Conservation (phyloP, 2,329 filamentous ascomycete genomes). For the Scedosporium aurantiacum region DNA sequence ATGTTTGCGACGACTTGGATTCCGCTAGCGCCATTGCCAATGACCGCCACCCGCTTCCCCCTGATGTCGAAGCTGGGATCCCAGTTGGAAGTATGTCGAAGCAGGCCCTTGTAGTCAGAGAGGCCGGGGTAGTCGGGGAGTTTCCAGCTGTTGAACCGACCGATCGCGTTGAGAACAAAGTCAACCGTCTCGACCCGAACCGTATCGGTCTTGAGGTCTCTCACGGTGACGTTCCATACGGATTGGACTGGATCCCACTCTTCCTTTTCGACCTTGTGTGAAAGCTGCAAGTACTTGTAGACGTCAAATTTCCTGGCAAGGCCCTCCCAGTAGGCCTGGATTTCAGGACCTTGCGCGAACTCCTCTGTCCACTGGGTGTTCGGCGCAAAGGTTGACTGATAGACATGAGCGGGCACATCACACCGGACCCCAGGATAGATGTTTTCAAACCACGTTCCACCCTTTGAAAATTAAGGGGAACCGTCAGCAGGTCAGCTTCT, state of each 20-base stretch:
- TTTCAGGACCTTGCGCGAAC: constrained; percentile 57
- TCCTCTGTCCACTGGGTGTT: constrained; percentile 60
- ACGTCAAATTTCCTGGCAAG: constrained; percentile 54
- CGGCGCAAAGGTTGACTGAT: constrained; percentile 56
- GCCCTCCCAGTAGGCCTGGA: constrained; percentile 53
- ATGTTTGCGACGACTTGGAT: constrained; percentile 46
- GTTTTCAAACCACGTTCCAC: constrained; percentile 44
- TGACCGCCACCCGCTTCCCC: constrained; percentile 43
- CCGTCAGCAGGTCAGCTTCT: not conserved
- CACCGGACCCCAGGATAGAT: constrained; percentile 55
- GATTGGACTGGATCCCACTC: constrained; percentile 41
- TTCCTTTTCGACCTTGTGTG: constrained; percentile 42
- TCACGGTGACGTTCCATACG: constrained; percentile 43
- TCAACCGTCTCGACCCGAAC: constrained; percentile 39
- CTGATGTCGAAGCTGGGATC: constrained; percentile 35
- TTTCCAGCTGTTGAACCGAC: constrained; percentile 55
- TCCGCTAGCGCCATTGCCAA: constrained; percentile 53
- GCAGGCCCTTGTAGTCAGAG: constrained; percentile 38
- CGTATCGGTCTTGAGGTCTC: constrained; percentile 26
- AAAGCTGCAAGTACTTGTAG: constrained; percentile 44
- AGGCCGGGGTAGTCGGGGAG: constrained; percentile 51
- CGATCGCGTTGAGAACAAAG: constrained; percentile 51
- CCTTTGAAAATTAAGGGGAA: constrained; percentile 18
- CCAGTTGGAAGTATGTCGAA: constrained; percentile 54
- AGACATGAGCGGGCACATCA: constrained; percentile 59